These are phyloP conservation scores for Cardamine resedifolia DNA, from an alignment of 345 rosid species.

Conservation along the genomic window DNA sequence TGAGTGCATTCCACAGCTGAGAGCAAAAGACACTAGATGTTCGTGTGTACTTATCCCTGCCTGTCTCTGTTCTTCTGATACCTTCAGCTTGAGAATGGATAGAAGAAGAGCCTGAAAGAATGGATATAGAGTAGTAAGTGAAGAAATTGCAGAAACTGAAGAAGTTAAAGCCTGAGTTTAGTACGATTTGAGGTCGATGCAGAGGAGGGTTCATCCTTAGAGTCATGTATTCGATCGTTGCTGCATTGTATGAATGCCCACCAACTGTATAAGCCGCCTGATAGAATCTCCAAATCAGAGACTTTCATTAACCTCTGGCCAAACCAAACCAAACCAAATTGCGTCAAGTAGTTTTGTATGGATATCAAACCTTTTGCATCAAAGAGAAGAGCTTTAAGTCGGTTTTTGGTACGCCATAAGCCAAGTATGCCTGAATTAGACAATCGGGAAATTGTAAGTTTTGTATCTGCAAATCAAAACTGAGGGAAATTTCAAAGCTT, in stretches of 20 bases:
- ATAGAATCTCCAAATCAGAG: constrained; percentile 17
- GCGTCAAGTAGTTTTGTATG: constrained; percentile 14
- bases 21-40: constrained; percentile 77
- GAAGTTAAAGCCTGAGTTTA: constrained; percentile 4
- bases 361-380: constrained; percentile 83
- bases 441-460: neutral
- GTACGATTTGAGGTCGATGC: constrained; percentile 85
- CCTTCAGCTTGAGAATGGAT: constrained; percentile 75
- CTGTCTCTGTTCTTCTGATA: constrained; percentile 69
- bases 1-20: constrained; percentile 87
- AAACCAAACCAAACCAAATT: constrained; percentile 22
- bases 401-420: constrained; percentile 92
- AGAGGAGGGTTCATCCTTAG: constrained; percentile 87
- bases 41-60: constrained; percentile 57
- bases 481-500: neutral
- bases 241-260: constrained; percentile 85
- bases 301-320: constrained; percentile 15
- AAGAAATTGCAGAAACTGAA: constrained; percentile 9
- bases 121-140: constrained; percentile 53
- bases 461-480: neutral
- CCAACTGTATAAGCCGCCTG: constrained; percentile 97
- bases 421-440: constrained; percentile 76
- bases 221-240: constrained; percentile 67
- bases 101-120: constrained; percentile 81
- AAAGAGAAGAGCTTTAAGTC: constrained; percentile 90